Evolutionary conservation across 1,284 basidiomycete genomes (phyloP).

Genomic region (Papiliotrema terrestris): DNA sequence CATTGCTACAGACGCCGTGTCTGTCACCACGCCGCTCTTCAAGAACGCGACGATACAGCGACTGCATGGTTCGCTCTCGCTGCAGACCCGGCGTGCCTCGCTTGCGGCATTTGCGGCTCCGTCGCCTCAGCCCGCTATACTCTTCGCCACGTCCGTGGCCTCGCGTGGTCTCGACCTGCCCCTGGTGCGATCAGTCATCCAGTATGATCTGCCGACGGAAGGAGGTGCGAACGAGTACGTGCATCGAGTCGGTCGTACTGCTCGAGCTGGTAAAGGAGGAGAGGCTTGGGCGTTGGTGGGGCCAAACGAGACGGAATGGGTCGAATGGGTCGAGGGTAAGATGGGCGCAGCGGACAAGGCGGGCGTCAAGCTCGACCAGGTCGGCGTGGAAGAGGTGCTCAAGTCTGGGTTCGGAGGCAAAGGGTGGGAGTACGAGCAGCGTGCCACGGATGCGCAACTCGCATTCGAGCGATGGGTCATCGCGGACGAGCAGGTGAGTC

Average conservation of each 20-base stretch:
- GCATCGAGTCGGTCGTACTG: slow-evolving; percentile 94
- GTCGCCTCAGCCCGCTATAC: slow-evolving; percentile 56
- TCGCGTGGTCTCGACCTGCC: slow-evolving; percentile 97
- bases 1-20: slow-evolving; percentile 50
- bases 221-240: slow-evolving; percentile 95
- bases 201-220: slow-evolving; percentile 97
- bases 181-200: slow-evolving; percentile 88
- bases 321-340: slow-evolving; percentile 75
- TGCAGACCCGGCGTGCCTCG: slow-evolving; percentile 74
- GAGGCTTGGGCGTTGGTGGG: slow-evolving; percentile 95
- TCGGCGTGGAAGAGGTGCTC: slow-evolving; percentile 68
- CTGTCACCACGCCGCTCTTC: slow-evolving; percentile 68
- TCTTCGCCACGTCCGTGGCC: slow-evolving; percentile 95
- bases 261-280: slow-evolving; percentile 80
- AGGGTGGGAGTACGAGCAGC: slow-evolving; percentile 72
- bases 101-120: slow-evolving; percentile 71
- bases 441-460: slow-evolving; percentile 94
- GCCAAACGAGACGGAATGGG: slow-evolving; percentile 76
- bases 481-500: slow-evolving; percentile 63
- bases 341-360: slow-evolving; percentile 56
- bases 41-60: slow-evolving; percentile 79
- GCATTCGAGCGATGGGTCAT: slow-evolving; percentile 94
- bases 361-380: slow-evolving; percentile 57
- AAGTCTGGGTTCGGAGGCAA: slow-evolving; percentile 80
- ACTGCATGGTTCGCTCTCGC: slow-evolving; percentile 89